These are phyloP conservation scores for Pichia inconspicua DNA, from an alignment of 1,139 yeast genomes.

Conservation along the genomic window DNA sequence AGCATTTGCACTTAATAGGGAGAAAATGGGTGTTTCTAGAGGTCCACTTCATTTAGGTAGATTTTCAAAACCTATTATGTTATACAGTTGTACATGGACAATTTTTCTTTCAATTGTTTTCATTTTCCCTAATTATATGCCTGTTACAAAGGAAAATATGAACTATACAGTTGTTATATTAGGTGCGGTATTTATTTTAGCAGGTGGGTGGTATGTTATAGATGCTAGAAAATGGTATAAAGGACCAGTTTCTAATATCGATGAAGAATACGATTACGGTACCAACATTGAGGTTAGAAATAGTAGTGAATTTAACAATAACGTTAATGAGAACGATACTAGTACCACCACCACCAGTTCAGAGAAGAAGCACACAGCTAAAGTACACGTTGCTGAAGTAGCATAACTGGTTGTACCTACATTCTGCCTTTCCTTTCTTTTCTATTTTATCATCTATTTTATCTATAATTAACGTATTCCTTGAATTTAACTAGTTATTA, in stretches of 20 bases:
- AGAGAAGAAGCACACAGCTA: not conserved
- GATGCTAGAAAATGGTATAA: conserved; percentile 29
- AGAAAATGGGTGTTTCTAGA: conserved; percentile 31
- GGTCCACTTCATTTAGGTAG: conserved; percentile 33
- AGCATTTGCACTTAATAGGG: conserved; percentile 30
- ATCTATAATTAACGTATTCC: too few species aligned
- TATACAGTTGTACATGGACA: conserved; percentile 35
- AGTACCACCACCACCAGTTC: not conserved
- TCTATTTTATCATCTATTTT: too few species aligned
- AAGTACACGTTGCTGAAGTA: not conserved
- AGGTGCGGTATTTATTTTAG: conserved; percentile 26
- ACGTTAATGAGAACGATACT: too few species aligned
- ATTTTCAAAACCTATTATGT: conserved; percentile 28
- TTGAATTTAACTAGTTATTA: too few species aligned
- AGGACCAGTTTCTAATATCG: conserved; percentile 28
- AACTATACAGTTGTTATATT: conserved; percentile 41
- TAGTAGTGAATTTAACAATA: not conserved
- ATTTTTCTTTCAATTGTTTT: conserved; percentile 38
- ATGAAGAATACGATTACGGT: conserved; percentile 13
- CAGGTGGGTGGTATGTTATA: conserved; percentile 28
- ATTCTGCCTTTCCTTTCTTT: not conserved
- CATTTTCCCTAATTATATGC: conserved; percentile 44
- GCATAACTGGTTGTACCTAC: not conserved
- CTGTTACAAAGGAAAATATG: conserved; percentile 41
- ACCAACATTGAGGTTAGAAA: not conserved